Evolutionary conservation across 1,284 basidiomycete species (phyloP), one percentile per base, ranked within the genome.

Genomic region (Heterobasidion parviporum): DNA sequence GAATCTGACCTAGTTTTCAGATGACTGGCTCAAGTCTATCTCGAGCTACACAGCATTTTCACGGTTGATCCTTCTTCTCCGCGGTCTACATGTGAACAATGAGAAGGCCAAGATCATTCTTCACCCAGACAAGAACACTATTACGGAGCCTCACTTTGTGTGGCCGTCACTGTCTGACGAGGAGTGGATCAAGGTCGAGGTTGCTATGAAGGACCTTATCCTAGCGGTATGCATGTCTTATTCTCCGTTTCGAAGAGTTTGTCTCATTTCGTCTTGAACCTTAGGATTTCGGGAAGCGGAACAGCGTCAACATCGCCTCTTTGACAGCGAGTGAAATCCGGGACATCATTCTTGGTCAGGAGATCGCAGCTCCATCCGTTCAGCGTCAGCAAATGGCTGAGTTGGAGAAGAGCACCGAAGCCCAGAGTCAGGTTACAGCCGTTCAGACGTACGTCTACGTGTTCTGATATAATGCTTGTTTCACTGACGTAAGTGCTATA

Each of bases 341-440:
- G 57, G 94, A 98, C 69, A 93, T 97, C 69, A 98, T 98, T 61
- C 81, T 98, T 50, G 94, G 94, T 68, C 96, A 98, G 79, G 95
- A 98, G 74, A 98, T 98, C 62, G 90, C 89, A 54, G 93, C 94
- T 6, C 89, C 89, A 0, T 92, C 87, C 12, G 86, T 89, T 2
- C 97, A 99, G 70, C 88, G 97, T 53, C 97, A 99, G 72, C 96
- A 99, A 74, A 98, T 98, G 95, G 97, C 96, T 14, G 97, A 99
- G 72, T 77, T 99, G 56, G 97, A 99, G 70, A 98, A 99, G 79
- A 89, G 88, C 59, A 85, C 92, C 14, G 94, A 97, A 69, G 94
- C 95, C 0, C 91, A 94, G 61, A 83, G 86, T 58, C 96, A 99
- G 71, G 90, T 99, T 62, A 99, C 97, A 5, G 96, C 97, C 20